phyloP scores from a whole-genome alignment of 257 asterid species.

The Salvia miltiorrhiza region DNA sequence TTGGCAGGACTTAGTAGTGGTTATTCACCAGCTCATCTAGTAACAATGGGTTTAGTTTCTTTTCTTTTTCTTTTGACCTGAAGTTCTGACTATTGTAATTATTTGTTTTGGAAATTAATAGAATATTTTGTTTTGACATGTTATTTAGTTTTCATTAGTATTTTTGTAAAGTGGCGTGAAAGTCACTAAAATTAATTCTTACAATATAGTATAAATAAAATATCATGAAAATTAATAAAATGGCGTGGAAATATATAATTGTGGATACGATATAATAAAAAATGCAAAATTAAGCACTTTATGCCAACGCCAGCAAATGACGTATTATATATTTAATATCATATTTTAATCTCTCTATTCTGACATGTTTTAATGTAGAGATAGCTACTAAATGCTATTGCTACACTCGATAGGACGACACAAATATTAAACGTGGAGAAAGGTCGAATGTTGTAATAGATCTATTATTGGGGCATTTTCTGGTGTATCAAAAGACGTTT shows the following conservation, averaged over 20 bases:
- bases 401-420: neutral
- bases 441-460: neutral
- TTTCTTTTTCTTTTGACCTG: neutral
- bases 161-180: neutral
- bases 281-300: neutral
- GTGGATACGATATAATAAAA: too few species aligned
- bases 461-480: neutral
- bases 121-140: neutral
- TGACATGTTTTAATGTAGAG: neutral
- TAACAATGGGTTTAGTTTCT: neutral
- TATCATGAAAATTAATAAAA: too few species aligned
- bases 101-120: too few species aligned
- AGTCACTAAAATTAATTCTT: neutral
- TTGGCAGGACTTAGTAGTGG: neutral
- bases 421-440: neutral
- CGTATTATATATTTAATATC: too few species aligned
- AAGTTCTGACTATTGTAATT: neutral
- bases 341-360: too few species aligned
- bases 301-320: neutral
- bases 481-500: neutral
- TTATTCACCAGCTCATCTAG: too few species aligned
- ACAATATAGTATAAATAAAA: too few species aligned
- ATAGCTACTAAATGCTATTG: neutral
- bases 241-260: too few species aligned
- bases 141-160: too few species aligned